phyloP scores from a whole-genome alignment of 108 stramenopile species.

The Bacterosira constricta region DNA sequence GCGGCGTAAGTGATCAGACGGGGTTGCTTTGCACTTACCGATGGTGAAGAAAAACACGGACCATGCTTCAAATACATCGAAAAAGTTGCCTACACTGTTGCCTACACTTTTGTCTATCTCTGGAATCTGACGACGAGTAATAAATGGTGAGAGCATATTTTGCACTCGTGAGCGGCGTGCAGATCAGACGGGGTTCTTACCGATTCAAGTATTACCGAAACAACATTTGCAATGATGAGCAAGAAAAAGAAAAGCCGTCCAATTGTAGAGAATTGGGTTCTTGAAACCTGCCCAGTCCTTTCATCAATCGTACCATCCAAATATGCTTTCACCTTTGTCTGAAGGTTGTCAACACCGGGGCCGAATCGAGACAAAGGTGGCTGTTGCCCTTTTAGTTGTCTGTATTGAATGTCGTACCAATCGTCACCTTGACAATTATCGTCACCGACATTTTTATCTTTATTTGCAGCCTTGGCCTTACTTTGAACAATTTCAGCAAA shows the following conservation, averaged over 20 bases:
- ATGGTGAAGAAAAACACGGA: conserved; percentile 82
- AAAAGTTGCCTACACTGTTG: conserved; percentile 72
- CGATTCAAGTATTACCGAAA: conserved; percentile 81
- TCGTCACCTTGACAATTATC: conserved; percentile 80
- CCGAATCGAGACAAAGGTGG: conserved; percentile 70
- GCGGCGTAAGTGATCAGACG: not conserved
- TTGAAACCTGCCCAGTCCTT: conserved; percentile 36
- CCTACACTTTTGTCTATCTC: conserved; percentile 72
- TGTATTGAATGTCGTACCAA: conserved; percentile 76
- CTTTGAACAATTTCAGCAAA: conserved; percentile 88
- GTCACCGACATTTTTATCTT: conserved; percentile 6
- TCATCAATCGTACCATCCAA: conserved; percentile 64
- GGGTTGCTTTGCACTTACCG: conserved; percentile 27
- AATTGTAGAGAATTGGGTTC: conserved; percentile 44
- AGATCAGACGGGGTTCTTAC: not conserved
- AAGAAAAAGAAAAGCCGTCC: conserved; percentile 69
- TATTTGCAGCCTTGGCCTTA: conserved; percentile 52
- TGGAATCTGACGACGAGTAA: conserved; percentile 52
- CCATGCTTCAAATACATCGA: conserved; percentile 80
- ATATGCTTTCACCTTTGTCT: conserved; percentile 66
- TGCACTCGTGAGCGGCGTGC: not conserved
- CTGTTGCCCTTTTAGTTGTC: conserved; percentile 52
- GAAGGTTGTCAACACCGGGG: conserved; percentile 61
- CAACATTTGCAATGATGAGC: conserved; percentile 82
- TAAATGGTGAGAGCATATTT: not conserved